Evolutionary conservation across 169 alveolate species (phyloP).

Genomic region (Plasmodium chabaudi): DNA sequence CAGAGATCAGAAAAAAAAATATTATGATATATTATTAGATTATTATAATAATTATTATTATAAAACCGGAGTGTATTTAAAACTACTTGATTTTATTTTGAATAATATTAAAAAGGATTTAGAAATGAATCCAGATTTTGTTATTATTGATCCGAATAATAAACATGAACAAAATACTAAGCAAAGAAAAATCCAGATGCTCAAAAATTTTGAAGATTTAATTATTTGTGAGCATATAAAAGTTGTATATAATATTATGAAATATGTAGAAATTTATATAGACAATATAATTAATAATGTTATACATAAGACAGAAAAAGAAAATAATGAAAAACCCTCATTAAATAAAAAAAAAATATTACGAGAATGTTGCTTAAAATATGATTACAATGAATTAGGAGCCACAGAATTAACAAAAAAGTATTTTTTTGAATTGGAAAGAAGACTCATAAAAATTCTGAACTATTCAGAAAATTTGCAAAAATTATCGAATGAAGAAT

Average conservation of each 20-base stretch:
- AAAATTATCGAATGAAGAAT: conserved; percentile 60
- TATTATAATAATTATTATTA: conserved; percentile 8
- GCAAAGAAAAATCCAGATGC: conserved; percentile 2
- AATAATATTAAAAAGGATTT: conserved; percentile 5
- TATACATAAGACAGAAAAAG: conserved; percentile 20
- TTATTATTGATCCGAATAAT: neutral
- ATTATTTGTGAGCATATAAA: conserved; percentile 55
- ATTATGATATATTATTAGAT: conserved; percentile 1
- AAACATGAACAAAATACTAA: neutral
- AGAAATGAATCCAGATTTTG: conserved; percentile 14
- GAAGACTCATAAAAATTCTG: conserved; percentile 28
- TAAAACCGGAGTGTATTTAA: conserved; percentile 6
- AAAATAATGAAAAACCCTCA: neutral
- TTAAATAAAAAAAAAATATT: conserved; percentile 37
- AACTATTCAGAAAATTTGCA: conserved; percentile 23
- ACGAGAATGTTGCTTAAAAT: conserved; percentile 50
- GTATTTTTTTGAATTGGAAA: conserved; percentile 56
- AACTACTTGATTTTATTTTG: conserved; percentile 26
- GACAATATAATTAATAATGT: conserved; percentile 44
- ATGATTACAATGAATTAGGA: conserved; percentile 66
- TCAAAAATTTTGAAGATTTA: conserved; percentile 28
- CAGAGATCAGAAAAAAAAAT: conserved; percentile 4
- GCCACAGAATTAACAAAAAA: conserved; percentile 55
- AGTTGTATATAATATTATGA: conserved; percentile 33
- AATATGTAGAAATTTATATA: conserved; percentile 38